A percentile compares a stretch with the other conserved stretches of the same genome.
phyloP scores from a whole-genome alignment of 208 protist genomes.

The Trypanosoma theileri region DNA sequence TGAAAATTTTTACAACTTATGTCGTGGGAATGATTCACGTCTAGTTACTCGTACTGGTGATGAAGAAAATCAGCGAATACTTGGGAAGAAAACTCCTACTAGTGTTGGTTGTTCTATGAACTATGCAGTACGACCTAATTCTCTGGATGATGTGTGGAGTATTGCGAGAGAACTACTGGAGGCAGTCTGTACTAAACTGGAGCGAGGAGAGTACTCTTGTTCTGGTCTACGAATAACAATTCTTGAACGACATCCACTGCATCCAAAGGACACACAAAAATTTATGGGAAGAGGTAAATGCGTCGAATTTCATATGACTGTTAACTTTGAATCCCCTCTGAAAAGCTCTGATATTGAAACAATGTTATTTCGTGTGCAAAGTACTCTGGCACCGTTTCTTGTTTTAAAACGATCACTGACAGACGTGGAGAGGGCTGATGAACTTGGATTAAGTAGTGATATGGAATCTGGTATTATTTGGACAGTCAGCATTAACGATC shows the following conservation, averaged over 20 bases:
- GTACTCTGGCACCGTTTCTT: conserved; percentile 48
- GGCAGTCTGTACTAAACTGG: conserved; percentile 74
- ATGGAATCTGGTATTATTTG: conserved; percentile 34
- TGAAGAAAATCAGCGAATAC: conserved; percentile 48
- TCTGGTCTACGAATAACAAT: conserved; percentile 65
- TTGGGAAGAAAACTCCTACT: conserved; percentile 56
- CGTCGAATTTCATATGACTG: conserved; percentile 72
- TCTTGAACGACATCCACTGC: conserved; percentile 78
- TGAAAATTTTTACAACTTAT: conserved; percentile 67
- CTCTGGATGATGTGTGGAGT: conserved; percentile 61
- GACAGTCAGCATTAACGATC: conserved; percentile 51
- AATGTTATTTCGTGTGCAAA: conserved; percentile 49
- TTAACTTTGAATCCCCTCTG: conserved; percentile 54
- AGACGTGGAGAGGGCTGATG: conserved; percentile 38
- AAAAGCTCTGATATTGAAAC: conserved; percentile 28
- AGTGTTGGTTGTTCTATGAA: conserved; percentile 87
- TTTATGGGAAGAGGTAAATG: conserved; percentile 86
- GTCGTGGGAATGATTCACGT: conserved; percentile 68
- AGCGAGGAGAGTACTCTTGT: conserved; percentile 35
- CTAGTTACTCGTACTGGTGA: conserved; percentile 80
- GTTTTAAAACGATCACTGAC: conserved; percentile 38
- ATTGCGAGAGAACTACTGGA: conserved; percentile 66
- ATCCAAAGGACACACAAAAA: conserved; percentile 77
- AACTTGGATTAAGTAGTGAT: conserved; percentile 38
- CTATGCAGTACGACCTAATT: conserved; percentile 76